A percentile compares a stretch with the other conserved stretches of the same genome.
Evolutionary conservation across 306 rosid genomes (phyloP).

Genomic region (Bauhinia variegata): DNA sequence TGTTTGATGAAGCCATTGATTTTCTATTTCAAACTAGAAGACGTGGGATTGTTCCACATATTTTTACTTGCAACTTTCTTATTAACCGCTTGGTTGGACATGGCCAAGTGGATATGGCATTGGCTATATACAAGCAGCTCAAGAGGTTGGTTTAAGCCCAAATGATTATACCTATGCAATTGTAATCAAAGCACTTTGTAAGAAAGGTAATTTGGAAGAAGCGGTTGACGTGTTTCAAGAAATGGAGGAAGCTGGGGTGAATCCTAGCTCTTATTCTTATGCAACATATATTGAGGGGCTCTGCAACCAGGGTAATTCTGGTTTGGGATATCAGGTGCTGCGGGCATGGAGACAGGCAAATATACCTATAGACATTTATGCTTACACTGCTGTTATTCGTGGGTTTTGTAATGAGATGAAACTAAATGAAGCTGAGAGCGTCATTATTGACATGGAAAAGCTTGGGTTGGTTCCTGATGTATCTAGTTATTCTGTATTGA

Average conservation of each 20-base stretch:
- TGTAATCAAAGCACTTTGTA: constrained; percentile 69
- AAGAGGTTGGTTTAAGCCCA: constrained; percentile 74
- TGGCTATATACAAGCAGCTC: constrained; percentile 56
- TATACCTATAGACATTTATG: constrained; percentile 54
- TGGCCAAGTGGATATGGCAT: constrained; percentile 49
- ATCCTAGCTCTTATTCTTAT: constrained; percentile 54
- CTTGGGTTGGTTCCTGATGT: constrained; percentile 67
- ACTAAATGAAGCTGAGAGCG: constrained; percentile 57
- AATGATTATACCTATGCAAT: constrained; percentile 70
- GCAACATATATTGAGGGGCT: constrained; percentile 69
- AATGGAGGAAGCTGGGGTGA: constrained; percentile 65
- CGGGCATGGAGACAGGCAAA: constrained; percentile 47
- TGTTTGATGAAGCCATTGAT: constrained; percentile 76
- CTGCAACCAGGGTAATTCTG: constrained; percentile 55
- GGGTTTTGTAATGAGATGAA: constrained; percentile 78
- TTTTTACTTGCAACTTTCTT: constrained; percentile 67
- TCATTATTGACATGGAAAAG: constrained; percentile 63
- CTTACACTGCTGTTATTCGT: constrained; percentile 60
- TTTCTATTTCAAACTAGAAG: constrained; percentile 54
- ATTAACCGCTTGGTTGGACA: constrained; percentile 63
- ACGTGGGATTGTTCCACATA: constrained; percentile 61
- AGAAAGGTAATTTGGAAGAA: constrained; percentile 58
- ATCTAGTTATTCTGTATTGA: constrained; percentile 55
- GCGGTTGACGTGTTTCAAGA: constrained; percentile 56
- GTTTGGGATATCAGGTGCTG: constrained; percentile 61